These are phyloP conservation scores for Plantago elongata DNA, from an alignment of 257 asterid species.

Conservation along the genomic window DNA sequence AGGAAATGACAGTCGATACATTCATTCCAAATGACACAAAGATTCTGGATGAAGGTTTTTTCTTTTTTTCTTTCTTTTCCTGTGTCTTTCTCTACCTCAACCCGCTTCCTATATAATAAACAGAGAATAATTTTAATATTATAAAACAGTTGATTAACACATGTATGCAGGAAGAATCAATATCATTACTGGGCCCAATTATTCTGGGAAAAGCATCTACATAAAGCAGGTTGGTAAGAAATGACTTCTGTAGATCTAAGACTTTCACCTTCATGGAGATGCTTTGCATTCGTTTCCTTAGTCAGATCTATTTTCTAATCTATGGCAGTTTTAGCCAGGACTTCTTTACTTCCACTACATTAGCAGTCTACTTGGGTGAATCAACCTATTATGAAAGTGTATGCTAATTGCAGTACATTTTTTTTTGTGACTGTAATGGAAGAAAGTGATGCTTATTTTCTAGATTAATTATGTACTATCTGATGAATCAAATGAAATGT, in stretches of 20 bases:
- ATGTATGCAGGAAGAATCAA: slow-evolving; percentile 62
- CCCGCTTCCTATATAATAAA: no score
- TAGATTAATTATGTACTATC: no score
- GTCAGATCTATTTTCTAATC: slow-evolving; percentile 1
- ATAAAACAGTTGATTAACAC: slow-evolving; percentile 11
- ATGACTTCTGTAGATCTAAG: no score
- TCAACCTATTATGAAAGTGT: no score
- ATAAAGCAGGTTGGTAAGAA: slow-evolving; percentile 70
- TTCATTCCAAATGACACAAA: slow-evolving; percentile 92
- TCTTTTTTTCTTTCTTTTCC: no score
- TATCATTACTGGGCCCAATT: slow-evolving; percentile 95
- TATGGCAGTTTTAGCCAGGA: slow-evolving; percentile 16
- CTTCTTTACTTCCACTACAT: neutral
- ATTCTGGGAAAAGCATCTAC: slow-evolving; percentile 93
- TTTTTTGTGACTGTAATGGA: no score
- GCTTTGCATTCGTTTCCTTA: neutral
- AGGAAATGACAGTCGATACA: slow-evolving; percentile 93
- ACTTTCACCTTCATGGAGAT: neutral
- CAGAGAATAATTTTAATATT: no score
- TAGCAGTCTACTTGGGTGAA: no score
- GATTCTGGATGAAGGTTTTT: slow-evolving; percentile 67
- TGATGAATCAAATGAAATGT: no score
- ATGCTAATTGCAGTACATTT: no score
- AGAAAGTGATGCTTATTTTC: no score
- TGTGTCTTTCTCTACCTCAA: no score